Evolutionary conservation across 2,329 filamentous ascomycete species (phyloP).

Genomic region (Aspergillus jensenii): DNA sequence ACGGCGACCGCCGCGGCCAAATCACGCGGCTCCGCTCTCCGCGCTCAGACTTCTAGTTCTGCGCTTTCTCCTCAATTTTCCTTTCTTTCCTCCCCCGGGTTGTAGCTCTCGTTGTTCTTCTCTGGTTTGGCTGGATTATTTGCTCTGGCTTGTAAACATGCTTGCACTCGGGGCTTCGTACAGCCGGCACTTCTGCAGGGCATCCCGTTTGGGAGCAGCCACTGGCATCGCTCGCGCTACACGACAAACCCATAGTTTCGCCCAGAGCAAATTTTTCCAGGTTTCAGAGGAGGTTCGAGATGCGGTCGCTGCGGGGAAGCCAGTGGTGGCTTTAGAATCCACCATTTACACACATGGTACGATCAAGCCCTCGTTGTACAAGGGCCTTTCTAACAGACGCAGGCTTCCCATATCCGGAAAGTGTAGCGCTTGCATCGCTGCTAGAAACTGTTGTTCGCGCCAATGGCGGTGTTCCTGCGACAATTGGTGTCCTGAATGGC

Average conservation of each 20-base stretch:
- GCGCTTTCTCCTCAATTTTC: constrained; percentile 8
- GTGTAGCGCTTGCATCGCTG: constrained; percentile 71
- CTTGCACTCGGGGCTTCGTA: constrained; percentile 23
- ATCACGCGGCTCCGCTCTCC: constrained; percentile 25
- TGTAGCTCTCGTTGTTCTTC: background rate
- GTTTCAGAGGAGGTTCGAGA: constrained; percentile 81
- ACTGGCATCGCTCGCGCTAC: background rate
- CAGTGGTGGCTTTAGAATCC: constrained; percentile 89
- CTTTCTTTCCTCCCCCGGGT: background rate
- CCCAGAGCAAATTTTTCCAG: constrained; percentile 56
- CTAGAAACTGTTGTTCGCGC: constrained; percentile 79
- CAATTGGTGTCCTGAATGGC: constrained; percentile 83
- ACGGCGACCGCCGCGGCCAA: constrained; percentile 37
- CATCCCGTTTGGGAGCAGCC: constrained; percentile 10
- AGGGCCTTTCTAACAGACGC: constrained; percentile 2
- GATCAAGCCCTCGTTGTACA: background rate
- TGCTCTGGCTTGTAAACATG: constrained; percentile 10
- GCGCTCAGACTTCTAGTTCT: background rate
- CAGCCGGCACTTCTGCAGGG: constrained; percentile 19
- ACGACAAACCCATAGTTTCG: constrained; percentile 30
- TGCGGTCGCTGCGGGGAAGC: constrained; percentile 70
- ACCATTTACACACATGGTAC: constrained; percentile 95
- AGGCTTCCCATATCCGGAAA: constrained; percentile 71
- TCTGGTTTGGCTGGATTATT: background rate
- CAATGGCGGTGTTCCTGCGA: constrained; percentile 83